phyloP scores from a whole-genome alignment of 2,329 filamentous ascomycete genomes.

The Cladosporium sp. region DNA sequence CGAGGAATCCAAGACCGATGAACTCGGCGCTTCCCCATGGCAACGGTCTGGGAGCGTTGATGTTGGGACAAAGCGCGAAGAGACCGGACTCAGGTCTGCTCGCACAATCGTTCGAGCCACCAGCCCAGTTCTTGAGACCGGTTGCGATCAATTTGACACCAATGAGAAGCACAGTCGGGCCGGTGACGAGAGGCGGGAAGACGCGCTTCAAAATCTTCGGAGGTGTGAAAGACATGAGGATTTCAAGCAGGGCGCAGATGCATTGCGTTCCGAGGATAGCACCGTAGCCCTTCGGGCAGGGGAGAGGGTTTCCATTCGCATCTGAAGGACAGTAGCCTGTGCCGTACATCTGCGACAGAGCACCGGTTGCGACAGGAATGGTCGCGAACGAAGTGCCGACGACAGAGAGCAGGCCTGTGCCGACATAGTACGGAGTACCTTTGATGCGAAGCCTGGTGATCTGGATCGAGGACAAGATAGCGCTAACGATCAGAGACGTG shows the following conservation, averaged over 20 bases:
- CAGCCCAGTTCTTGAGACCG: conserved; percentile 74
- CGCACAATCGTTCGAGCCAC: conserved; percentile 60
- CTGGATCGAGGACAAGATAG: conserved; percentile 69
- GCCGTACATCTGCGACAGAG: conserved; percentile 71
- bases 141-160: conserved; percentile 68
- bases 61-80: conserved; percentile 62
- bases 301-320: conserved; percentile 60
- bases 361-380: conserved; percentile 68
- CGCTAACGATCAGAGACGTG: conserved; percentile 72
- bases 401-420: conserved; percentile 75
- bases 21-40: conserved; percentile 76
- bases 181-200: conserved; percentile 73
- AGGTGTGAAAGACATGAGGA: conserved; percentile 70
- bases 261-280: conserved; percentile 64
- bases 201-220: conserved; percentile 64
- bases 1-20: conserved; percentile 73
- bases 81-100: conserved; percentile 46
- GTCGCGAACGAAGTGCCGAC: conserved; percentile 75
- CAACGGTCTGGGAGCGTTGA: conserved; percentile 65
- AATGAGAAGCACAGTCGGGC: conserved; percentile 65
- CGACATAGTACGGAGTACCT: conserved; percentile 68
- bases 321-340: conserved; percentile 63
- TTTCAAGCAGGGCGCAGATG: conserved; percentile 56
- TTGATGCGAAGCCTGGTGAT: conserved; percentile 73
- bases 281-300: conserved; percentile 74